These are phyloP conservation scores for Calonectria pseudoreteaudii DNA, from an alignment of 2,329 filamentous ascomycete genomes.

Conservation along the genomic window DNA sequence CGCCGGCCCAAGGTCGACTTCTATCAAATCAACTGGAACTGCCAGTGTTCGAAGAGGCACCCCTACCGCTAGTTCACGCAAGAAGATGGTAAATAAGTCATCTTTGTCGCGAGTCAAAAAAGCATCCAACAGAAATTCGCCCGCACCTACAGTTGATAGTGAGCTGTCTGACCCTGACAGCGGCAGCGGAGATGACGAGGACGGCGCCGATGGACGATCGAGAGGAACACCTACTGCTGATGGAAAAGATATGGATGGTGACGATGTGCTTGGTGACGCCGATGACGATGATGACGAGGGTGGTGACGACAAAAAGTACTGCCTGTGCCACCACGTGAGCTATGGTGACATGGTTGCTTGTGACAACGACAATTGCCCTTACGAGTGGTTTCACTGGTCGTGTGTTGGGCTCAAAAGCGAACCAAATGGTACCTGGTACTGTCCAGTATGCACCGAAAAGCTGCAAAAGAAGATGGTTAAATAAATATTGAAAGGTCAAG, in stretches of 20 bases:
- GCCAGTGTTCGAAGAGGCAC: constrained; percentile 61
- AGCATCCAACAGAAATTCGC: constrained; percentile 68
- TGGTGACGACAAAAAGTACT: constrained; percentile 84
- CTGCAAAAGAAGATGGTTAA: constrained; percentile 56
- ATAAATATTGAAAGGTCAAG: constrained; percentile 19
- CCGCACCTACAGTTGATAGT: constrained; percentile 72
- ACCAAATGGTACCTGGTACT: constrained; percentile 76
- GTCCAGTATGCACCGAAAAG: constrained; percentile 69
- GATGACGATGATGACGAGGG: constrained; percentile 76
- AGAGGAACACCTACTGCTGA: constrained; percentile 49
- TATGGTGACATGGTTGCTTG: constrained; percentile 92
- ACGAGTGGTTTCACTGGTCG: constrained; percentile 90
- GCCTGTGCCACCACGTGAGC: constrained; percentile 84
- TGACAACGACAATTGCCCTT: constrained; percentile 84
- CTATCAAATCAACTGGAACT: constrained; percentile 56
- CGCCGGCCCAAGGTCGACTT: constrained; percentile 66
- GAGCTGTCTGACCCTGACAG: constrained; percentile 74
- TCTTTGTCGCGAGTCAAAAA: constrained; percentile 72
- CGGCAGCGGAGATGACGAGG: constrained; percentile 64
- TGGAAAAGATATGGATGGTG: constrained; percentile 56
- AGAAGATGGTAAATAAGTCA: constrained; percentile 68
- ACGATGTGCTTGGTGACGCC: constrained; percentile 67
- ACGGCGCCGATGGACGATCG: constrained; percentile 49
- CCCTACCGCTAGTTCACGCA: constrained; percentile 56
- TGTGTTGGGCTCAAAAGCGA: constrained; percentile 77